Evolutionary conservation across 768 basidiomycete genomes (phyloP).

Genomic region (Amanita polypyramis): DNA sequence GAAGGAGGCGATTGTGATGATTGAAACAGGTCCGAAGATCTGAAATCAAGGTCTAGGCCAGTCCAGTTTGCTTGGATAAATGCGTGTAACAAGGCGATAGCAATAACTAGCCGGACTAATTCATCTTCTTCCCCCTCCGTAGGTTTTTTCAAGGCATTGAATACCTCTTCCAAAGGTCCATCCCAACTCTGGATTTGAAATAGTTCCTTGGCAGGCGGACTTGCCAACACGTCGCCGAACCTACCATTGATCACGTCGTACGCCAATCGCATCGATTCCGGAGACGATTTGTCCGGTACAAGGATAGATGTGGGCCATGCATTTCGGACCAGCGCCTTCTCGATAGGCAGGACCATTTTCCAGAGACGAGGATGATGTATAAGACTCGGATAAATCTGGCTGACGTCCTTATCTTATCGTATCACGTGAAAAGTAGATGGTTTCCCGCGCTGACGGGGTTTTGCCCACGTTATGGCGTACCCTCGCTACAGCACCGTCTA

Average conservation of each 20-base stretch:
- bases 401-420: neutral
- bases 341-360: conserved; percentile 18
- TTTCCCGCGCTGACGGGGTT: no score
- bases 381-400: neutral
- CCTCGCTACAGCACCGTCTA: conserved; percentile 45
- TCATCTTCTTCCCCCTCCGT: conserved; percentile 22
- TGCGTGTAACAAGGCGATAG: conserved; percentile 74
- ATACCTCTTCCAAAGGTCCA: neutral
- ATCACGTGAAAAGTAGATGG: neutral
- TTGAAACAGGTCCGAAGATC: conserved; percentile 30
- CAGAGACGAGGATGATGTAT: no score
- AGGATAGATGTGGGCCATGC: conserved; percentile 23
- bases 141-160: neutral
- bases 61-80: conserved; percentile 97
- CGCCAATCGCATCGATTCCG: conserved; percentile 25
- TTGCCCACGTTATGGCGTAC: conserved; percentile 8
- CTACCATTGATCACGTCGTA: conserved; percentile 49
- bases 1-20: conserved; percentile 19
- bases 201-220: conserved; percentile 29
- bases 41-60: conserved; percentile 72
- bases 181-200: conserved; percentile 17
- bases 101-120: conserved; percentile 49
- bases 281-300: conserved; percentile 12
- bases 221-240: conserved; percentile 43
- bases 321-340: conserved; percentile 50